Conservation (phyloP, 2,329 filamentous ascomycete species). For the Clonostachys rosea region DNA sequence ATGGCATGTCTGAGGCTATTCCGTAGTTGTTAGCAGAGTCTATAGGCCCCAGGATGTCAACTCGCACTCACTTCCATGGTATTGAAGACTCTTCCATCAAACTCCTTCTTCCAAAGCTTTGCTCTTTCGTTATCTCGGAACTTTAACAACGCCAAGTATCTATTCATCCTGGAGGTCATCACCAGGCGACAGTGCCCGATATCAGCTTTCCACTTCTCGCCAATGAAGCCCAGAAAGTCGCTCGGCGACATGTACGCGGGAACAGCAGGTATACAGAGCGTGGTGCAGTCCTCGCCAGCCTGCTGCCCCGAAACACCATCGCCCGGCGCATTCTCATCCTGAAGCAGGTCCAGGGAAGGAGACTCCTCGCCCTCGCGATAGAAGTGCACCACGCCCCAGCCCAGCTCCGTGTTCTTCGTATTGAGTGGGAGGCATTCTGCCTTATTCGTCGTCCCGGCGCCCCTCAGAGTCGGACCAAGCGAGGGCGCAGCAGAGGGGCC, state of each 20-base stretch:
- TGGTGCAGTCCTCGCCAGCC: constrained; percentile 61
- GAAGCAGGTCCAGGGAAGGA: constrained; percentile 39
- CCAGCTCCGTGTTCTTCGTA: constrained; percentile 69
- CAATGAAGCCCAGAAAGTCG: constrained; percentile 88
- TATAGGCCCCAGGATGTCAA: too few species aligned
- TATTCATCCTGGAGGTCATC: constrained; percentile 80
- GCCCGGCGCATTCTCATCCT: constrained; percentile 6
- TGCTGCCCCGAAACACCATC: constrained; percentile 15
- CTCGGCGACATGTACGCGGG: constrained; percentile 89
- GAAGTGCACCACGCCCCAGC: constrained; percentile 91
- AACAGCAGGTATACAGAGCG: constrained; percentile 88
- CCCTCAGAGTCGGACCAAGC: constrained; percentile 49
- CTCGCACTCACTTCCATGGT: constrained; percentile 66
- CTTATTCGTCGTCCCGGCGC: constrained; percentile 73
- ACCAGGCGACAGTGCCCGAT: constrained; percentile 95
- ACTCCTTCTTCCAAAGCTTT: constrained; percentile 74
- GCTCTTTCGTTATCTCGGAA: constrained; percentile 75
- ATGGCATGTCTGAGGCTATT: constrained; percentile 81
- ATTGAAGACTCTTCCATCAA: constrained; percentile 92
- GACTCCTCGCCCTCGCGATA: constrained; percentile 83
- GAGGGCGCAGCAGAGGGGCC: constrained; percentile 32
- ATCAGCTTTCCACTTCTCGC: constrained; percentile 77
- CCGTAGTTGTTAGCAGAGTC: background rate
- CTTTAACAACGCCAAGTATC: constrained; percentile 95
- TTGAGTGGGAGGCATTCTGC: constrained; percentile 72